phyloP scores from a whole-genome alignment of 2,329 filamentous ascomycete genomes.

The Aspergillus sp. region DNA sequence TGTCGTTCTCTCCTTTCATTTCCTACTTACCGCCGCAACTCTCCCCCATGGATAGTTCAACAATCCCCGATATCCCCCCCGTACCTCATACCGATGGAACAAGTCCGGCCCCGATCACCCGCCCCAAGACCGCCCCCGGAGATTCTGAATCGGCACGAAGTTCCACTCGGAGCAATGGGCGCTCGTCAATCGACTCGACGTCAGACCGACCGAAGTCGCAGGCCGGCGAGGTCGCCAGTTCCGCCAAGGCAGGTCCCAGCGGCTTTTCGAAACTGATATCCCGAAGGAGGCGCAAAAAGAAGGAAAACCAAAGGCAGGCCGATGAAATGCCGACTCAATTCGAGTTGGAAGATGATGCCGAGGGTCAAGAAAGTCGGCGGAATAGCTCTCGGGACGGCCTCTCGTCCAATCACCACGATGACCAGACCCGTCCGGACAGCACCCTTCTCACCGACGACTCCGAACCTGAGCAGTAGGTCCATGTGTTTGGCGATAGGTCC shows the following conservation, averaged over 20 bases:
- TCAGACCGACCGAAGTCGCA: slow-evolving; percentile 39
- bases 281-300: slow-evolving; percentile 45
- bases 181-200: slow-evolving; percentile 39
- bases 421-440: slow-evolving; percentile 19
- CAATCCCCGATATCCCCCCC: slow-evolving; percentile 24
- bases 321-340: slow-evolving; percentile 24
- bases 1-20: not conserved
- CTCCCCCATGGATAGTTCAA: slow-evolving; percentile 34
- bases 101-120: slow-evolving; percentile 34
- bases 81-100: slow-evolving; percentile 36
- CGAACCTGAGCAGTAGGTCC: slow-evolving; percentile 41
- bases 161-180: slow-evolving; percentile 30
- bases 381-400: slow-evolving; percentile 25
- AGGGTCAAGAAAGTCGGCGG: slow-evolving; percentile 21
- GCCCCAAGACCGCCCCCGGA: slow-evolving; percentile 36
- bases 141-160: slow-evolving; percentile 31
- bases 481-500: not conserved
- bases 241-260: slow-evolving; percentile 38
- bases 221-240: slow-evolving; percentile 36
- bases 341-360: slow-evolving; percentile 20
- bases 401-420: slow-evolving; percentile 25
- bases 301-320: slow-evolving; percentile 20
- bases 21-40: slow-evolving; percentile 1
- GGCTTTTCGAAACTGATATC: slow-evolving; percentile 53
- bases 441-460: slow-evolving; percentile 36